Percentiles rank a stretch among this genome's conserved stretches.
Conservation (phyloP, 352 stramenopile genomes). For the Pythium sp. region DNA sequence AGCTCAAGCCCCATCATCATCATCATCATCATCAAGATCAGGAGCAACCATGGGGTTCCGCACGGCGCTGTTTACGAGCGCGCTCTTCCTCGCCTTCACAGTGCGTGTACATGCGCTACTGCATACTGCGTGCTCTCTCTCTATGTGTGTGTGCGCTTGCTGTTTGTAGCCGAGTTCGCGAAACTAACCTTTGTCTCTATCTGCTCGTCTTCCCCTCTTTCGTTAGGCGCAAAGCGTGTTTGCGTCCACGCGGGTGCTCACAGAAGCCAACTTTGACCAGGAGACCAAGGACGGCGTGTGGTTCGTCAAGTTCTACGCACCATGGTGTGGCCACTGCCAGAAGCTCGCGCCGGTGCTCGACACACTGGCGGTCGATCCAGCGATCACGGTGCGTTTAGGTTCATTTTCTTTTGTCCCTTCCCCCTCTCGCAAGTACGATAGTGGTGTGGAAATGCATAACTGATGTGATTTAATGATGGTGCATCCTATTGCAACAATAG, state of each 20-base stretch:
- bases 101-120: conserved; percentile 7
- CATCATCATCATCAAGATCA: background rate
- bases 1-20: background rate
- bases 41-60: conserved; percentile 25
- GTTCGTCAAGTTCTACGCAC: conserved; percentile 86
- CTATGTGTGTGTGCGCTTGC: background rate
- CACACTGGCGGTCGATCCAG: conserved; percentile 39
- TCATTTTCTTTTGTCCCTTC: background rate
- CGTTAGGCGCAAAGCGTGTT: conserved; percentile 19
- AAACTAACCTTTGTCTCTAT: background rate
- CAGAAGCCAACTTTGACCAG: conserved; percentile 56
- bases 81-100: conserved; percentile 23
- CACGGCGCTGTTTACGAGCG: conserved; percentile 17
- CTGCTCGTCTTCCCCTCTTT: background rate
- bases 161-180: background rate
- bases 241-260: conserved; percentile 33
- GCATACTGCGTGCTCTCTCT: background rate
- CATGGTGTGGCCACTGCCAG: conserved; percentile 86
- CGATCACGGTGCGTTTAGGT: conserved; percentile 25
- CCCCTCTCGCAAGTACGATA: background rate
- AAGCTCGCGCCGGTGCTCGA: conserved; percentile 68
- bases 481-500: conserved; percentile 5
- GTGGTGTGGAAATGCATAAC: background rate
- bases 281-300: conserved; percentile 53
- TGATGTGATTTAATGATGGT: background rate